Percentiles rank a stretch among this genome's conserved stretches.
These are phyloP conservation scores for Lactarius trivialis DNA, from an alignment of 768 basidiomycete genomes.

Conservation along the genomic window DNA sequence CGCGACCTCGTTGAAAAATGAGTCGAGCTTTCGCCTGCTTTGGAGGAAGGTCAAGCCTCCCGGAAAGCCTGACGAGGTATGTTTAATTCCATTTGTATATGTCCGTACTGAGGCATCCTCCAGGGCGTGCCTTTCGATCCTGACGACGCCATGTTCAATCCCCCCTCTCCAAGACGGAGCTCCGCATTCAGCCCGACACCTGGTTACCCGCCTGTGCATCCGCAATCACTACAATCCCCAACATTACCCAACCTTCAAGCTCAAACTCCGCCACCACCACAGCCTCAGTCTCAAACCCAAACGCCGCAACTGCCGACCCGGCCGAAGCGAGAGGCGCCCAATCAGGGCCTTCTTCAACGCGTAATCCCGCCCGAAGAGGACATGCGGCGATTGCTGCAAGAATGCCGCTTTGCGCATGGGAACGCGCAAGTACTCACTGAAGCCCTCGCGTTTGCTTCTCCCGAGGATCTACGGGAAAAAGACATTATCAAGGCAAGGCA, in stretches of 20 bases:
- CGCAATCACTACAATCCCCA: conserved; percentile 6
- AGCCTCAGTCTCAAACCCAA: conserved; percentile 4
- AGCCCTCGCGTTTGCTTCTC: conserved; percentile 59
- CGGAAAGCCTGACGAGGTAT: conserved; percentile 75
- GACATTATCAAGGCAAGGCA: conserved; percentile 58
- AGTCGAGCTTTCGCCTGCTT: conserved; percentile 52
- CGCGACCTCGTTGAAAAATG: conserved; percentile 29
- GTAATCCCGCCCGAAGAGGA: conserved; percentile 78
- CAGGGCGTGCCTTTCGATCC: conserved; percentile 73
- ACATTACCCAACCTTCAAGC: background rate
- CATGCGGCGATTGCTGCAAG: conserved; percentile 73
- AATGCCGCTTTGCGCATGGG: conserved; percentile 78
- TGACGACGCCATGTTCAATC: conserved; percentile 75
- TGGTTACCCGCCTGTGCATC: conserved; percentile 14
- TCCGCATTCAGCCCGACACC: conserved; percentile 29
- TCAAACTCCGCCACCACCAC: conserved; percentile 6
- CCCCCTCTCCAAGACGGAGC: conserved; percentile 41
- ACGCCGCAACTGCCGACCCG: background rate
- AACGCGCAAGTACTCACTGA: conserved; percentile 72
- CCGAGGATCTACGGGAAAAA: conserved; percentile 57
- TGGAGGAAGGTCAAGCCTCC: conserved; percentile 78
- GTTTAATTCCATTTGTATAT: conserved; percentile 21
- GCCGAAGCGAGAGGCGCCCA: conserved; percentile 26
- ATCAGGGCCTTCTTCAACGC: conserved; percentile 26
- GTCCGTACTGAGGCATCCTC: background rate